Evolutionary conservation across 352 stramenopile genomes (phyloP).

Genomic region (Phytopythium montanum): DNA sequence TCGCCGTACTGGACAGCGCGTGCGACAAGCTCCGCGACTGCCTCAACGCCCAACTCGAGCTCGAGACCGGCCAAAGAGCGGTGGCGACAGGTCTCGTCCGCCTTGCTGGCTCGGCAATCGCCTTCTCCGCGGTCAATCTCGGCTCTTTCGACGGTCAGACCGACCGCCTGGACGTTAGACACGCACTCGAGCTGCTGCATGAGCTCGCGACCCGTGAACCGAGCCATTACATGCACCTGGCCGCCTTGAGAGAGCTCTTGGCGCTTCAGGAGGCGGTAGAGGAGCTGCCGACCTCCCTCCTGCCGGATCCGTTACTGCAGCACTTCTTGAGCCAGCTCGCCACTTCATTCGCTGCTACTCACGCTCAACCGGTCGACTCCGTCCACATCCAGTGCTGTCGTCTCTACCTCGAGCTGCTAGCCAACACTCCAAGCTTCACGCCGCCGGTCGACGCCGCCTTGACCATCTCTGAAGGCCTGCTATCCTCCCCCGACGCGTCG

Average conservation of each 20-base stretch:
- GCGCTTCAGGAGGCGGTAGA: not conserved
- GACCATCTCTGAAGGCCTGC: not conserved
- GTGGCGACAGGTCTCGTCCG: slow-evolving; percentile 17
- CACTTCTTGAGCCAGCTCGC: not conserved
- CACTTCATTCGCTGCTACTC: not conserved
- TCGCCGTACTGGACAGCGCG: slow-evolving; percentile 15
- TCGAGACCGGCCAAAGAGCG: too few species aligned
- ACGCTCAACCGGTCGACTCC: not conserved
- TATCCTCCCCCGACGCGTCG: not conserved
- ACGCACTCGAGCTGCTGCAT: not conserved
- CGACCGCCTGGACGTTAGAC: not conserved
- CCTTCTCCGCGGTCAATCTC: not conserved
- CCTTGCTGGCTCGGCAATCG: not conserved
- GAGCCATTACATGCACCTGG: not conserved
- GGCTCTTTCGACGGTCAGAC: not conserved
- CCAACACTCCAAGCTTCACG: not conserved
- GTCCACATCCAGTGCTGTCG: not conserved
- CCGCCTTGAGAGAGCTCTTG: not conserved
- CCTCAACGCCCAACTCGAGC: slow-evolving; percentile 8
- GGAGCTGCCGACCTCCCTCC: not conserved
- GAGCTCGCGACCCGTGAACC: not conserved
- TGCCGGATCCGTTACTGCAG: not conserved
- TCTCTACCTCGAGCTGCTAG: slow-evolving; percentile 1
- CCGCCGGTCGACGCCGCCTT: not conserved
- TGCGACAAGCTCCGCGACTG: slow-evolving; percentile 22